These are phyloP conservation scores for Nakazawaea populi DNA, from an alignment of 805 yeast genomes.

Conservation along the genomic window DNA sequence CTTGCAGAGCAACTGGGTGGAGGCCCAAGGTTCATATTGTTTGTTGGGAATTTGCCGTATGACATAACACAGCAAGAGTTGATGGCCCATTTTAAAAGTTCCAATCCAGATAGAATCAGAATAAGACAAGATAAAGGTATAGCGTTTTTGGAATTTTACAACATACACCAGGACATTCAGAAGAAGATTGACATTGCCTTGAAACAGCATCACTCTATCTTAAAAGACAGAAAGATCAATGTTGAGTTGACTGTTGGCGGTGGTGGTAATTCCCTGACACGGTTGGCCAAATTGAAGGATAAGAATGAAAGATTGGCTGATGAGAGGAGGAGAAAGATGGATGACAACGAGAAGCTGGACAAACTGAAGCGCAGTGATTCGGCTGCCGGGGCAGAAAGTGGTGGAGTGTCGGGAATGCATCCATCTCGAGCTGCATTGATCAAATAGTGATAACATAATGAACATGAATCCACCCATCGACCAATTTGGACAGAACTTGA, in stretches of 20 bases:
- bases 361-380: constrained; percentile 27
- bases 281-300: constrained; percentile 64
- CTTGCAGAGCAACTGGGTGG: constrained; percentile 25
- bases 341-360: constrained; percentile 37
- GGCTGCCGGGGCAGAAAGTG: constrained; percentile 1
- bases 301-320: constrained; percentile 73
- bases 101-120: constrained; percentile 72
- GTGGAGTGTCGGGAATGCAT: constrained; percentile 36
- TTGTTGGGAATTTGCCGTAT: constrained; percentile 88
- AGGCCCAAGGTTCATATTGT: constrained; percentile 70
- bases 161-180: constrained; percentile 55
- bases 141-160: constrained; percentile 81
- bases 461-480: no score
- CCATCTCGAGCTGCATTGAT: constrained; percentile 61
- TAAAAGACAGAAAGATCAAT: constrained; percentile 75
- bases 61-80: constrained; percentile 58
- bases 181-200: constrained; percentile 80
- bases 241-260: constrained; percentile 98
- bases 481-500: no score
- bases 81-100: constrained; percentile 62
- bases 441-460: constrained; percentile 13
- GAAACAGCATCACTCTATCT: constrained; percentile 69
- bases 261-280: constrained; percentile 78
- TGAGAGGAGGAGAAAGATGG: constrained; percentile 58
- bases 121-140: constrained; percentile 83